These are phyloP conservation scores for Mortierella alpina DNA, from an alignment of 192 early-diverging fungal species.

Conservation along the genomic window DNA sequence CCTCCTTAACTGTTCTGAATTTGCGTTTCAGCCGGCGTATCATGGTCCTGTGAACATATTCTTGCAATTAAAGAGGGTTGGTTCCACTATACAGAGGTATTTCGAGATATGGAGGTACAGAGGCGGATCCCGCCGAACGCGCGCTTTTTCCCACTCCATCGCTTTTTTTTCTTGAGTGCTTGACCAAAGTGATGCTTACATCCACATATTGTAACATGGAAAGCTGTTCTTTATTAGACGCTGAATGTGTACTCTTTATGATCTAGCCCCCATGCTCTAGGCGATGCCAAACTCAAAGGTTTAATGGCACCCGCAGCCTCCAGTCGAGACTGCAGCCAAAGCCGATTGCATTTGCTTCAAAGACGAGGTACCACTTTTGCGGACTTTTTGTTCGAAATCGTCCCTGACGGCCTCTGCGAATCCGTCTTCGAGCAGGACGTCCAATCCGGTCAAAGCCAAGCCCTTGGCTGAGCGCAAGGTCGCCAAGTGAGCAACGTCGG, in stretches of 20 bases:
- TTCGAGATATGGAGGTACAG: no score
- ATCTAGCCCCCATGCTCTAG: no score
- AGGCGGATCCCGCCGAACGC: no score
- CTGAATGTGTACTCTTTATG: no score
- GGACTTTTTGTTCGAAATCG: slow-evolving; percentile 45
- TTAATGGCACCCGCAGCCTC: slow-evolving; percentile 34
- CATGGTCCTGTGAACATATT: no score
- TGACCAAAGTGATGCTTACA: background rate
- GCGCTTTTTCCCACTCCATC: no score
- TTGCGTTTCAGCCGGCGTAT: no score
- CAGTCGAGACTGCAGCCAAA: slow-evolving; percentile 2
- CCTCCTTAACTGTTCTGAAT: no score
- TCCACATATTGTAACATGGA: no score
- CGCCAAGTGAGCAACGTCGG: slow-evolving; percentile 64
- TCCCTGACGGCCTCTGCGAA: slow-evolving; percentile 59
- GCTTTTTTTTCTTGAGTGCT: no score
- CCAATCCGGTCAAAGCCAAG: slow-evolving; percentile 60
- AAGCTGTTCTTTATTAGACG: background rate
- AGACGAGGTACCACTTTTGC: background rate
- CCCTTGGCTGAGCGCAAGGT: slow-evolving; percentile 67
- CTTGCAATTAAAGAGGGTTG: no score
- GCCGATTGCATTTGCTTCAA: slow-evolving; percentile 2
- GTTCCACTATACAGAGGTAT: no score
- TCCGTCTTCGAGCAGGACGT: slow-evolving; percentile 57
- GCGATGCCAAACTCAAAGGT: background rate